Percentiles rank a stretch among this genome's conserved stretches.
phyloP scores from a whole-genome alignment of 805 yeast genomes.

The Lachancea lanzarotensis region DNA sequence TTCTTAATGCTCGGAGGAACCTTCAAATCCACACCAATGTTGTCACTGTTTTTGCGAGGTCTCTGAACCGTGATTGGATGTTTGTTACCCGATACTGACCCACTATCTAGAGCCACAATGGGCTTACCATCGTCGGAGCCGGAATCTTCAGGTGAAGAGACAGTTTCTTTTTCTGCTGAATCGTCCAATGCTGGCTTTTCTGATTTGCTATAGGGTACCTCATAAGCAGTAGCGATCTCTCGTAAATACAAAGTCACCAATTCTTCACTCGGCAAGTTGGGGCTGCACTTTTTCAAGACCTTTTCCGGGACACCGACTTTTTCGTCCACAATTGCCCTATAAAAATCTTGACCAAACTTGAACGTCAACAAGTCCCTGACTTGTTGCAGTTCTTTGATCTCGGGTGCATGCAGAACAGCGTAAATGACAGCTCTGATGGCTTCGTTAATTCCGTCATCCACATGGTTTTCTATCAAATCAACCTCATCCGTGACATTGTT shows the following conservation, averaged over 20 bases:
- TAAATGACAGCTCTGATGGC: constrained; percentile 66
- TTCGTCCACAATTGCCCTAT: constrained; percentile 31
- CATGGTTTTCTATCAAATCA: constrained; percentile 26
- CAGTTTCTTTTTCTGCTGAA: not conserved
- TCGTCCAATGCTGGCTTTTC: constrained; percentile 14
- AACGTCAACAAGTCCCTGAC: constrained; percentile 56
- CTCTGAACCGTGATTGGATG: constrained; percentile 40
- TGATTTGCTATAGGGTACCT: constrained; percentile 65
- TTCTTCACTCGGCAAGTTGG: constrained; percentile 58
- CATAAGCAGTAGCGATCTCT: constrained; percentile 77
- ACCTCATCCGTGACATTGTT: constrained; percentile 37
- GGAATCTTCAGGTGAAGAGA: constrained; percentile 2
- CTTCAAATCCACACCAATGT: constrained; percentile 33
- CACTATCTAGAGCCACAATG: constrained; percentile 33
- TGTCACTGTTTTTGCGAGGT: constrained; percentile 38
- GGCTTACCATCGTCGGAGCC: constrained; percentile 28
- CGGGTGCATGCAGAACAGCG: constrained; percentile 60
- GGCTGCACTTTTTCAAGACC: constrained; percentile 53
- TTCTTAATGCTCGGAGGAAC: constrained; percentile 38
- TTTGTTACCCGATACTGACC: constrained; percentile 22
- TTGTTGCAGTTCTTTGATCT: constrained; percentile 60
- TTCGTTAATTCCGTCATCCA: constrained; percentile 51
- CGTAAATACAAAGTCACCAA: constrained; percentile 63
- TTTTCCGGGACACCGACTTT: constrained; percentile 55
- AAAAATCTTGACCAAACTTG: constrained; percentile 66